phyloP scores from a whole-genome alignment of 1,139 yeast species.

The Pichia sp. region DNA sequence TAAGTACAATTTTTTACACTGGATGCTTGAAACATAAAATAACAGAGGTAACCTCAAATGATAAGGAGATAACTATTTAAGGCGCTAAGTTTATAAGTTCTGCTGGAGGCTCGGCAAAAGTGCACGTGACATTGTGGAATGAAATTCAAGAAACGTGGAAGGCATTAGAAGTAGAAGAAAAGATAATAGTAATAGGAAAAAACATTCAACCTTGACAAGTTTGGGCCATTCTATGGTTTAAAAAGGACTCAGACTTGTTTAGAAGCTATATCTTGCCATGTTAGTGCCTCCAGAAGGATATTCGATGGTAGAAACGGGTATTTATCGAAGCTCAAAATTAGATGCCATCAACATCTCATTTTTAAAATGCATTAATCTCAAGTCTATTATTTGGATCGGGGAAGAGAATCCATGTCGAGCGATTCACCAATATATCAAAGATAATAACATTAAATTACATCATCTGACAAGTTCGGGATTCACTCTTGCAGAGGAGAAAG shows the following conservation, averaged over 20 bases:
- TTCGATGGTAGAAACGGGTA: slow-evolving; percentile 69
- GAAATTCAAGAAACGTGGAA: too few relatives aligned
- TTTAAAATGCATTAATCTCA: slow-evolving; percentile 53
- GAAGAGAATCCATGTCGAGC: slow-evolving; percentile 64
- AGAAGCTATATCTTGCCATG: slow-evolving; percentile 32
- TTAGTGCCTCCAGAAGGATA: slow-evolving; percentile 74
- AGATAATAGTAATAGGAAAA: neutral
- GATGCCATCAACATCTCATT: slow-evolving; percentile 60
- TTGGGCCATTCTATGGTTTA: neutral
- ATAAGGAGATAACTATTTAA: too few relatives aligned
- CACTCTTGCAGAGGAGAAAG: slow-evolving; percentile 23
- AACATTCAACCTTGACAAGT: neutral
- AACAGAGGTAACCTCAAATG: too few relatives aligned
- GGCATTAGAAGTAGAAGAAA: neutral
- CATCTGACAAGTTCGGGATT: slow-evolving; percentile 29
- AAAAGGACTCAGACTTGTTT: neutral
- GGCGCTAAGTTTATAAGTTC: too few relatives aligned
- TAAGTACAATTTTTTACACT: too few relatives aligned
- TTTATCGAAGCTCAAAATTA: slow-evolving; percentile 54
- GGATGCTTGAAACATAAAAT: too few relatives aligned
- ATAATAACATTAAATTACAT: slow-evolving; percentile 38
- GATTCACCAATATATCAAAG: slow-evolving; percentile 38
- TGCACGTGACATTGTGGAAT: neutral
- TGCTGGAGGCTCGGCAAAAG: neutral
- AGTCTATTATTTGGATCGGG: slow-evolving; percentile 54